Evolutionary conservation across 352 stramenopile genomes (phyloP).

Genomic region (Phytopythium vexans): DNA sequence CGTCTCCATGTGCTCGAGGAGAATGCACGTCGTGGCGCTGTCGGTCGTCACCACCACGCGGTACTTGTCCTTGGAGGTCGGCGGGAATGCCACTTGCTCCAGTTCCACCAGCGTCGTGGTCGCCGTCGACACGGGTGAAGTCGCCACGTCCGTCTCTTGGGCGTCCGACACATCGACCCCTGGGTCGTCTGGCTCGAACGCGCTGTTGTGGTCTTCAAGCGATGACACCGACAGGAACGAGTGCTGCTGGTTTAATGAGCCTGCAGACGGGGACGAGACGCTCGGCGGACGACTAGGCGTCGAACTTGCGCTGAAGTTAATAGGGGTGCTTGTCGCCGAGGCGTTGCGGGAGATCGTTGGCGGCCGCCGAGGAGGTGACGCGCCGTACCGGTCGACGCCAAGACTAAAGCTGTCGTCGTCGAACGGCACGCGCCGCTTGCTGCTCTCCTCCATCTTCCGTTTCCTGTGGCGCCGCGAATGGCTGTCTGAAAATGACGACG

Average conservation of each 20-base stretch:
- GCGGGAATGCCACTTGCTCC: conserved; percentile 24
- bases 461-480: no score
- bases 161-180: background rate
- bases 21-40: background rate
- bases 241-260: background rate
- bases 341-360: conserved; percentile 9
- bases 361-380: conserved; percentile 21
- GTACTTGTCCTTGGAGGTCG: conserved; percentile 18
- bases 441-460: no score
- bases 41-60: conserved; percentile 18
- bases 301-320: background rate
- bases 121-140: no score
- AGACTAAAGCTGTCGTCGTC: conserved; percentile 24
- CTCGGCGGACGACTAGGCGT: background rate
- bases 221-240: conserved; percentile 7
- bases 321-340: background rate
- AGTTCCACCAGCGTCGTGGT: conserved; percentile 20
- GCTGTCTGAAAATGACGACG: no score
- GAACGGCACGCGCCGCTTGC: background rate
- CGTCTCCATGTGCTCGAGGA: conserved; percentile 21
- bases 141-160: no score
- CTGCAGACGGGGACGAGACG: background rate
- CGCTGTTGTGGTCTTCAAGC: conserved; percentile 1
- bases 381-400: conserved; percentile 13
- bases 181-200: conserved; percentile 5